Conservation (phyloP, 148 eudicot species). For the Diospyros kaki region DNA sequence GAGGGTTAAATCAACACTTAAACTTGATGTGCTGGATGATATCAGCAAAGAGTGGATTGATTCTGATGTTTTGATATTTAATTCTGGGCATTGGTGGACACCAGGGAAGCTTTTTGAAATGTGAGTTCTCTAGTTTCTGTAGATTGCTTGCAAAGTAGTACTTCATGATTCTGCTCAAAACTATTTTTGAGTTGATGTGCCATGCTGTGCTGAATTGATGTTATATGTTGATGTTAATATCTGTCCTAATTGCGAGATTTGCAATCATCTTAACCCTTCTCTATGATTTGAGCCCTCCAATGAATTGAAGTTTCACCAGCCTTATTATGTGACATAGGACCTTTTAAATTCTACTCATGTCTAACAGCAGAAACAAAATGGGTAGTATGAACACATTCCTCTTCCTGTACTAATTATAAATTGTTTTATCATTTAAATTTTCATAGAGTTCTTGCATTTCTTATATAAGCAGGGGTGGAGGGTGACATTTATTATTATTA, state of each 20-base stretch:
- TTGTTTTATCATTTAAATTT: too few relatives aligned
- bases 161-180: not conserved
- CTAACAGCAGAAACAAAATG: too few relatives aligned
- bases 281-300: too few relatives aligned
- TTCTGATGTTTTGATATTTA: constrained; percentile 75
- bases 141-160: not conserved
- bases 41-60: constrained; percentile 64
- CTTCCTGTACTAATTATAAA: too few relatives aligned
- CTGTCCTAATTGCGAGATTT: not conserved
- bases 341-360: too few relatives aligned
- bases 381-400: too few relatives aligned
- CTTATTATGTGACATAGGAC: too few relatives aligned
- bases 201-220: not conserved
- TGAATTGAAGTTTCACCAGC: too few relatives aligned
- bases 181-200: constrained; percentile 3
- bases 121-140: constrained; percentile 43
- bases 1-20: constrained; percentile 65
- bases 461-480: too few relatives aligned
- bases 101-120: constrained; percentile 73
- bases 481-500: too few relatives aligned
- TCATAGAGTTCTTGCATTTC: too few relatives aligned
- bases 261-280: not conserved
- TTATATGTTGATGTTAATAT: not conserved
- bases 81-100: constrained; percentile 97
- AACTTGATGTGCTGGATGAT: constrained; percentile 74